Conservation (phyloP, 768 basidiomycete species). For the Lepiota brunneoincarnata region DNA sequence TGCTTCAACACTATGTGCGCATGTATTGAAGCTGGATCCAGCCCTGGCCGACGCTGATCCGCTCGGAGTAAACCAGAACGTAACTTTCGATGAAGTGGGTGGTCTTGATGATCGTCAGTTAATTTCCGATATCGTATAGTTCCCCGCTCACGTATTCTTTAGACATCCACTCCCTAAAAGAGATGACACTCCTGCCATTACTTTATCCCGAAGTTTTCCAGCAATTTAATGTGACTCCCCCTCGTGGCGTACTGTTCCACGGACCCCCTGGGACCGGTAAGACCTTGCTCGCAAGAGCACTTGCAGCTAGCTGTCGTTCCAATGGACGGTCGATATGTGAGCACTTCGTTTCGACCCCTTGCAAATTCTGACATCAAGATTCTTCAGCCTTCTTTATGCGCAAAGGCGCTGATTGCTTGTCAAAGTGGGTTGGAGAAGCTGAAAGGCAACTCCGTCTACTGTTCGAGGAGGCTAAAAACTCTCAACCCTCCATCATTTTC, state of each 20-base stretch:
- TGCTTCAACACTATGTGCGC: constrained; percentile 12
- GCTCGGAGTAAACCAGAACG: constrained; percentile 86
- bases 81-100: constrained; percentile 96
- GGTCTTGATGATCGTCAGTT: constrained; percentile 89
- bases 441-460: constrained; percentile 92
- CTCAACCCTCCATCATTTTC: constrained; percentile 97
- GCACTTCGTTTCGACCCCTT: constrained; percentile 25
- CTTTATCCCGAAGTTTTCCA: constrained; percentile 97
- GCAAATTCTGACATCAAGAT: background rate
- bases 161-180: constrained; percentile 97
- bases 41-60: constrained; percentile 95
- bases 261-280: constrained; percentile 99
- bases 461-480: constrained; percentile 92
- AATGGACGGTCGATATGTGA: constrained; percentile 85
- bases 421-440: constrained; percentile 99
- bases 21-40: constrained; percentile 25
- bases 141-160: constrained; percentile 7
- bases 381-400: constrained; percentile 95
- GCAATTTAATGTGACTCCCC: constrained; percentile 90
- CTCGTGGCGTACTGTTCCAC: constrained; percentile 94
- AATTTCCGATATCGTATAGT: background rate
- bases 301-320: constrained; percentile 88
- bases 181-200: constrained; percentile 95
- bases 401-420: constrained; percentile 96
- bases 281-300: constrained; percentile 88